Evolutionary conservation across 345 rosid genomes (phyloP).

Genomic region (Hypericum androsaemum): DNA sequence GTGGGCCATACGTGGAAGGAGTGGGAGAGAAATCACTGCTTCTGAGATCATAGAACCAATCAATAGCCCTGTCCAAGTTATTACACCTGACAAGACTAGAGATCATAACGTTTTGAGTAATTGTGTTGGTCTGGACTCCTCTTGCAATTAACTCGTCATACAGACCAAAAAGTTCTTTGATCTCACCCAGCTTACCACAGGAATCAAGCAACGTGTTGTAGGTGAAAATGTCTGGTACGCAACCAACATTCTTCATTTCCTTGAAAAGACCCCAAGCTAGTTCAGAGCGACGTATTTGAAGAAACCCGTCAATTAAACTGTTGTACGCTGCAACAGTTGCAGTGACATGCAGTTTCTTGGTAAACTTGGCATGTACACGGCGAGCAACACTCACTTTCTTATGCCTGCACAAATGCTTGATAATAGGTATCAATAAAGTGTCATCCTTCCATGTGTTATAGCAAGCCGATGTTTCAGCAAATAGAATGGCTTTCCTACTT

Average conservation of each 20-base stretch:
- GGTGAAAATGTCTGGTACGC: constrained; percentile 51
- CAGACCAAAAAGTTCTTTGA: constrained; percentile 42
- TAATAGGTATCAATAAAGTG: constrained; percentile 51
- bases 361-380: constrained; percentile 43
- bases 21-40: constrained; percentile 69
- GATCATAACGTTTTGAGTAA: constrained; percentile 74
- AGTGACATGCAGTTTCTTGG: constrained; percentile 42
- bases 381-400: constrained; percentile 42
- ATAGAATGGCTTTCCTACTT: constrained; percentile 40
- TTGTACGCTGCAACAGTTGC: constrained; percentile 44
- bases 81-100: constrained; percentile 55
- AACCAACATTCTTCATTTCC: constrained; percentile 53
- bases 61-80: constrained; percentile 53
- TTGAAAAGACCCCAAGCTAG: constrained; percentile 40
- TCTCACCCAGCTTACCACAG: constrained; percentile 53
- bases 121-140: constrained; percentile 50
- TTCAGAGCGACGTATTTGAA: constrained; percentile 35
- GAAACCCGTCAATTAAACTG: constrained; percentile 52
- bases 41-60: constrained; percentile 57
- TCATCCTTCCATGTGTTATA: constrained; percentile 42
- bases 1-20: constrained; percentile 78
- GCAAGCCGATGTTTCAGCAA: constrained; percentile 51
- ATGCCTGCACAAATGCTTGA: constrained; percentile 53
- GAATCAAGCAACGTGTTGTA: constrained; percentile 65
- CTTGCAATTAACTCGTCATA: constrained; percentile 49